phyloP scores from a whole-genome alignment of 75 land plant genomes.

The Selaginella tamariscina region DNA sequence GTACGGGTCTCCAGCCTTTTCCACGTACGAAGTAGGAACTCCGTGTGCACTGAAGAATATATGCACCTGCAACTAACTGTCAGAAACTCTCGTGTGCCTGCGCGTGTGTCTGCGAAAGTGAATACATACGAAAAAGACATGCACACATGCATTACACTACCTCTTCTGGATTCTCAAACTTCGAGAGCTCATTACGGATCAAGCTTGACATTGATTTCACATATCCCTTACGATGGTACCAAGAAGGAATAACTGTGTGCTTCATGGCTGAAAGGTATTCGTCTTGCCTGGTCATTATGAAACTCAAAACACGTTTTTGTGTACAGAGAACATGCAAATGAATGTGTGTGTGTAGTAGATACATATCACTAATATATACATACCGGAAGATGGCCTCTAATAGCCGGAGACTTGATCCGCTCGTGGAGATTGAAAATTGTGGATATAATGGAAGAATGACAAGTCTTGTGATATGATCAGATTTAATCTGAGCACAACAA shows the following conservation, averaged over 20 bases:
- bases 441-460: constrained; percentile 99
- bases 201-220: constrained; percentile 88
- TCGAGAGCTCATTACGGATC: constrained; percentile 40
- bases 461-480: constrained; percentile 80
- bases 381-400: constrained; percentile 94
- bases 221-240: constrained; percentile 98
- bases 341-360: not conserved
- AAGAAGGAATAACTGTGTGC: constrained; percentile 97
- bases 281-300: constrained; percentile 77
- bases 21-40: not conserved
- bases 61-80: not conserved
- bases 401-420: constrained; percentile 96
- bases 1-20: constrained; percentile 11
- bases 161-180: not conserved
- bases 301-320: constrained; percentile 5
- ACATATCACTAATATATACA: not conserved
- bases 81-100: not conserved
- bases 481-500: constrained; percentile 50
- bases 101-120: too few species aligned
- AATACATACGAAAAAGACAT: too few species aligned
- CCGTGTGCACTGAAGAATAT: constrained; percentile 12
- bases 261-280: constrained; percentile 98
- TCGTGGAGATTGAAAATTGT: constrained; percentile 97
- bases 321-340: not conserved
- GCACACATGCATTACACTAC: too few species aligned